phyloP scores from a whole-genome alignment of 1,139 yeast species.

The Nakaseomyces sp. region DNA sequence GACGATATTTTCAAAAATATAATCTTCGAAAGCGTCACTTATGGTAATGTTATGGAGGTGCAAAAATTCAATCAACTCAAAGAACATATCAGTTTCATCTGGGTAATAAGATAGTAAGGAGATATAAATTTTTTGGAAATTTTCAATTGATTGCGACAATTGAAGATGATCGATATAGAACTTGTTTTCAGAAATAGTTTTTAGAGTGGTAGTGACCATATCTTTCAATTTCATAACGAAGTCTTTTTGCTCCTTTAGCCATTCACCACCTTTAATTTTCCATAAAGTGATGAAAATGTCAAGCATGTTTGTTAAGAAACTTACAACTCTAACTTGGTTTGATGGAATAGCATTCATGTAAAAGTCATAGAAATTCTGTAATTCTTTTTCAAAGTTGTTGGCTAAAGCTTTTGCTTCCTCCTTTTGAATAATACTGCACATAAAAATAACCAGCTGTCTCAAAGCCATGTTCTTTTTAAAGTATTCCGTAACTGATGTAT shows the following conservation, averaged over 20 bases:
- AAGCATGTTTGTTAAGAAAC: slow-evolving; percentile 51
- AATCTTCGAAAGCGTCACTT: slow-evolving; percentile 45
- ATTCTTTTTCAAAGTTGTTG: slow-evolving; percentile 43
- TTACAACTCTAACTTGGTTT: slow-evolving; percentile 30
- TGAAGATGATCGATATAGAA: slow-evolving; percentile 46
- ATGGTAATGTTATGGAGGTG: slow-evolving; percentile 24
- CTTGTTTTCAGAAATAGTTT: slow-evolving; percentile 20
- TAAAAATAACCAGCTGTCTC: slow-evolving; percentile 45
- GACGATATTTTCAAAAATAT: slow-evolving; percentile 50
- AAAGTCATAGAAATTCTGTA: slow-evolving; percentile 34
- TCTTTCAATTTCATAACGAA: slow-evolving; percentile 24
- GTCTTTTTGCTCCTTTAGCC: slow-evolving; percentile 53
- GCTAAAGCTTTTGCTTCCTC: slow-evolving; percentile 54
- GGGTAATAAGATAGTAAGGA: slow-evolving; percentile 37
- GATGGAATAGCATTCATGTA: slow-evolving; percentile 26
- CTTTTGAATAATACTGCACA: slow-evolving; percentile 29
- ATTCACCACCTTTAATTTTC: slow-evolving; percentile 42
- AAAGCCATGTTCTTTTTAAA: slow-evolving; percentile 60
- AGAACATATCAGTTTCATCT: slow-evolving; percentile 36
- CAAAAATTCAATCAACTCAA: slow-evolving; percentile 36
- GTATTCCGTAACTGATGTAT: slow-evolving; percentile 64
- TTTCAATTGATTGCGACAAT: slow-evolving; percentile 61
- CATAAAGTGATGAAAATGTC: slow-evolving; percentile 53
- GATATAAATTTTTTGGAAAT: slow-evolving; percentile 45
- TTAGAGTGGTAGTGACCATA: slow-evolving; percentile 23